Base-by-base conservation (phyloP, 768 basidiomycete genomes). In the Calocera cornea region DNA sequence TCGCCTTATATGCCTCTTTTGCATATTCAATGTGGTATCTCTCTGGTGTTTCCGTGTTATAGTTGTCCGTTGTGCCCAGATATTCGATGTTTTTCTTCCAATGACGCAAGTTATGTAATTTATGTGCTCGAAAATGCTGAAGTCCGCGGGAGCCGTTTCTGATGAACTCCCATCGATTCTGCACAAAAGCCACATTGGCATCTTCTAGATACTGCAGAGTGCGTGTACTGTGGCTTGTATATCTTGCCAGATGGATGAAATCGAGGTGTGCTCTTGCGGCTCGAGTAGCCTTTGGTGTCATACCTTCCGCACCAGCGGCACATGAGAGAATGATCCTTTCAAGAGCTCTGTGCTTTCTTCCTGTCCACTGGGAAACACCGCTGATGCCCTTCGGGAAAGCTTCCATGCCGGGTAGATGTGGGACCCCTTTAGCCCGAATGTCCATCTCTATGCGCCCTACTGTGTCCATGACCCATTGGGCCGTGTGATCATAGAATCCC, bases 21-120 rank as follows among this genome's bases (percentile, higher is more conserved):
- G 79, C 77, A 63, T 74, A 77, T 70, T 82, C 76, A 64, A 82
- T 82, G 66, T 82, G 82, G 0, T 82, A 73, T 0, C 76, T 74
- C 69, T 81, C 79, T 0, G 76, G 68, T 0, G 50, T 34, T 69
- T 81, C 79, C 0, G 76, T 78, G 67, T 77, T 77, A 70, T 73
- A 77, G 64, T 76, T 76, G 65, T 78, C 76, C 0, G 73, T 68
- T 2, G 73, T 75, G 0, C 79, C 80, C 65, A 75, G 76, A 1
- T 31, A 41, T 2, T 65, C 63, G n/a, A 80, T 78, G 0, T 63
- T 65, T 0, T 68, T 22, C 0, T 49, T 41, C 65, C 79, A 79
- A 41, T 80, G 78, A 0, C 60, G 24, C 5, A 75, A 27, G 10
- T 67, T 72, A 64, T 79, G 78, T 1, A 78, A 66, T 49, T 80